phyloP scores from a whole-genome alignment of 2,329 filamentous ascomycete species.

The Xylariaceae sp. region DNA sequence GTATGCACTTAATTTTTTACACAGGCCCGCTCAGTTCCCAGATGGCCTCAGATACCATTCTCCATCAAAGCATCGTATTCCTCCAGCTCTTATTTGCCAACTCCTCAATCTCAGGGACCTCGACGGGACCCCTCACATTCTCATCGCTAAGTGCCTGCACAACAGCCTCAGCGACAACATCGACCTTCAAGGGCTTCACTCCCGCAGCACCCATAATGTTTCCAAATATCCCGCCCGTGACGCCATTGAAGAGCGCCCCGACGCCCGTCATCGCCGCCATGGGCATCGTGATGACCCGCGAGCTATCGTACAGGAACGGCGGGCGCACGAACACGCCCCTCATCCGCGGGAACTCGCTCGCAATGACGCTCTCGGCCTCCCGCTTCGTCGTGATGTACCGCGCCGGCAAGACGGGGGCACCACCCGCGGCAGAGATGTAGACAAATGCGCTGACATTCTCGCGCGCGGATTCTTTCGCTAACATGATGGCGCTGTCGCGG shows the following conservation, averaged over 20 bases:
- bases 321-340: constrained; percentile 79
- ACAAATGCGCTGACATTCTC: constrained; percentile 68
- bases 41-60: constrained; percentile 7
- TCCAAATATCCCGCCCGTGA: constrained; percentile 72
- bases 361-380: constrained; percentile 77
- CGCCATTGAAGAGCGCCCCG: constrained; percentile 70
- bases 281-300: constrained; percentile 75
- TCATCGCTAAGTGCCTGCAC: constrained; percentile 82
- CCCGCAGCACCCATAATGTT: constrained; percentile 77
- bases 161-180: constrained; percentile 82
- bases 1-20: too few relatives aligned
- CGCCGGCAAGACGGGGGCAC: constrained; percentile 76
- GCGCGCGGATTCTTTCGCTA: constrained; percentile 70
- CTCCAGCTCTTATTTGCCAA: constrained; percentile 82
- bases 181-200: constrained; percentile 81
- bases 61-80: constrained; percentile 71
- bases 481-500: constrained; percentile 76
- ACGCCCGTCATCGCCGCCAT: constrained; percentile 74
- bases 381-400: constrained; percentile 91
- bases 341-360: constrained; percentile 67
- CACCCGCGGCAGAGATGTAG: constrained; percentile 85
- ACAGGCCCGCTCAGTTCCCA: constrained; percentile 6
- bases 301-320: constrained; percentile 85
- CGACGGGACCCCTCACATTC: constrained; percentile 68
- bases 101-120: constrained; percentile 74